Percentiles rank a stretch among this genome's conserved stretches.
Evolutionary conservation across 2,329 filamentous ascomycete species (phyloP).

Genomic region (Penicillium griseofulvum): DNA sequence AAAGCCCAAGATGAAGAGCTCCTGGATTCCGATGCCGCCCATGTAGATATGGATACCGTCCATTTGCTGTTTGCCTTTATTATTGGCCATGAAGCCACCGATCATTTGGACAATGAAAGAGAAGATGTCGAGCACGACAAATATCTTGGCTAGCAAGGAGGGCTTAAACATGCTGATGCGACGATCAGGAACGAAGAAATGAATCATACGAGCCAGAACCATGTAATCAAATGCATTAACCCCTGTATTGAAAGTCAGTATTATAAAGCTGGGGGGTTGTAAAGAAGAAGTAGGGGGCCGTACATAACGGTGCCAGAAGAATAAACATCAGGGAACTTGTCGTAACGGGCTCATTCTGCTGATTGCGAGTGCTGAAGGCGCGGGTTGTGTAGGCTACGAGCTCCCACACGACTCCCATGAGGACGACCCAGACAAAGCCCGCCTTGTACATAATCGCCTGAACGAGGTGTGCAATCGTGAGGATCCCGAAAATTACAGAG

Average conservation of each 20-base stretch:
- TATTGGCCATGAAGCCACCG: conserved; percentile 13
- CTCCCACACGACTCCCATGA: conserved; percentile 47
- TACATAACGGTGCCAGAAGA: conserved; percentile 10
- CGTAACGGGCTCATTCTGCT: background rate
- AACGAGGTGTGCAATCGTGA: conserved; percentile 27
- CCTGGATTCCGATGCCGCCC: conserved; percentile 48
- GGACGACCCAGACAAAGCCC: conserved; percentile 46
- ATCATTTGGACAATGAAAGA: conserved; percentile 19
- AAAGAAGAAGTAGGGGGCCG: background rate
- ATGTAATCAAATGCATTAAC: conserved; percentile 52
- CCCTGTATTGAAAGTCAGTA: background rate
- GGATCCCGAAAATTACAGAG: conserved; percentile 34
- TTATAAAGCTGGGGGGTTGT: too few relatives aligned
- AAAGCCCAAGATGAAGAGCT: conserved; percentile 54
- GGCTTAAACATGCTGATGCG: conserved; percentile 41
- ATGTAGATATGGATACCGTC: conserved; percentile 30
- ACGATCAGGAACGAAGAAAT: conserved; percentile 43
- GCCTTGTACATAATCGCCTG: conserved; percentile 35
- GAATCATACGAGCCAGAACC: conserved; percentile 47
- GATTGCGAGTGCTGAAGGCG: conserved; percentile 14
- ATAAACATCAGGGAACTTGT: conserved; percentile 6
- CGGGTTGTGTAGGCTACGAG: conserved; percentile 39
- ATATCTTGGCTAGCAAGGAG: conserved; percentile 37
- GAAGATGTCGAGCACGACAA: conserved; percentile 44
- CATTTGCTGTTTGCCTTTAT: background rate